Base-by-base conservation (phyloP, 225 moss, liverwort and hornwort genomes). In the Rhytidiadelphus loreus region DNA sequence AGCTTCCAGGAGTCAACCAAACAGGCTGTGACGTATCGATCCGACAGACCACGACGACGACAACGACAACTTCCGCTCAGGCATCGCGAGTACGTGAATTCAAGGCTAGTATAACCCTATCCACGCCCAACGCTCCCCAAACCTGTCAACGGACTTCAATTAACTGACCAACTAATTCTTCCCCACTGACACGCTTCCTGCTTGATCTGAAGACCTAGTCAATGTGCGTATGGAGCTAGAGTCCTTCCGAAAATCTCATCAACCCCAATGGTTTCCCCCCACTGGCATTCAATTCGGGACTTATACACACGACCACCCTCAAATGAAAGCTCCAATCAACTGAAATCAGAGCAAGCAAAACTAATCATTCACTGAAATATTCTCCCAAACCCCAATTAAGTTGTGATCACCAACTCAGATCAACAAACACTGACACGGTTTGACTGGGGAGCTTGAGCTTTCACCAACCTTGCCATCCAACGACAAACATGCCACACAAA, bases 171-270 rank as follows among this genome's bases (percentile, higher is more conserved):
- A 85, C 76, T 81, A 82, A 52, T 59, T 75, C 59, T 64, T 53
- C 72, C 32, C 53, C 56, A 26, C 70, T 81, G 57, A 87, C 87
- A 73, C 81, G 35, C 85, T 75, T 81, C 81, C 66, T 65, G 75
- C 88, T 75, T 64, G 80, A 70, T 90, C 78, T 88, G 58, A 73
- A 29, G 83, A 91, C 91, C 86, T 79, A 73, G 89, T 89, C 86
- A 86, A 86, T 63, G 43, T 81, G 59, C 32, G 57, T 46, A 71
- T 46, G 80, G 48, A 33, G 33, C 52, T 22, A 39, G 43, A 84
- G 74, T 66, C 52, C 60, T 50, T 39, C 29, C 62, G 76, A 75
- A 74, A 74, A 85, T 81, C 77, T 57, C 61, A 62, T 75, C 59
- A 29, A 43, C 19, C 35, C 59, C 73, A 52, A 70, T 71, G 28